A percentile compares a stretch with the other conserved stretches of the same genome.
phyloP scores from a whole-genome alignment of 805 yeast species.

The Spencermartinsiella europaea region DNA sequence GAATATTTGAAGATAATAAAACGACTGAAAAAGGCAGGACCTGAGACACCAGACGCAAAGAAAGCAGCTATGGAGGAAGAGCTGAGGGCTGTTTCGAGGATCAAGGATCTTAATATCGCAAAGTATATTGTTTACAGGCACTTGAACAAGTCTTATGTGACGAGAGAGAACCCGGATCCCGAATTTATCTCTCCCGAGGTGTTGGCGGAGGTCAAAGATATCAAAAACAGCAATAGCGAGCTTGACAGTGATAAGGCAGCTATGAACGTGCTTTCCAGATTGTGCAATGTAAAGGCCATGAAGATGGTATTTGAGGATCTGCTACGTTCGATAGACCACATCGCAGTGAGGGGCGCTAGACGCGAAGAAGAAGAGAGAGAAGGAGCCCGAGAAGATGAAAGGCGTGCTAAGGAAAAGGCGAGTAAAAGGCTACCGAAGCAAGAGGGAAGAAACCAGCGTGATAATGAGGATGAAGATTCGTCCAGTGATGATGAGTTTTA shows the following conservation, averaged over 20 bases:
- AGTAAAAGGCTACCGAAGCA: slow-evolving; percentile 13
- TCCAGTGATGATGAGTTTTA: not conserved
- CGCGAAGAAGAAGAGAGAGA: slow-evolving; percentile 5
- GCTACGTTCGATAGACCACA: slow-evolving; percentile 1
- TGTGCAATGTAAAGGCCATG: slow-evolving; percentile 19
- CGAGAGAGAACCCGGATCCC: not conserved
- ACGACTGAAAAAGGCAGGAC: slow-evolving; percentile 20
- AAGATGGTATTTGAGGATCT: slow-evolving; percentile 12
- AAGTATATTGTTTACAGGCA: slow-evolving; percentile 9
- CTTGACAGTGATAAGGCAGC: slow-evolving; percentile 4
- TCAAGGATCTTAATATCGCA: slow-evolving; percentile 21
- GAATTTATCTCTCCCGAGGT: not conserved
- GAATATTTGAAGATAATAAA: slow-evolving; percentile 32
- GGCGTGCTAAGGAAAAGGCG: slow-evolving; percentile 4
- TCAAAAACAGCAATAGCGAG: slow-evolving; percentile 5
- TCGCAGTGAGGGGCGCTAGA: slow-evolving; percentile 14
- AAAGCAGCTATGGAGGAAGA: slow-evolving; percentile 18
- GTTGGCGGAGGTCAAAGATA: not conserved
- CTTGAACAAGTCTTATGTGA: slow-evolving; percentile 16
- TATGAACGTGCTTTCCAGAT: slow-evolving; percentile 22
- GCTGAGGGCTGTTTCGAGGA: slow-evolving; percentile 16
- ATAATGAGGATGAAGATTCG: not conserved
- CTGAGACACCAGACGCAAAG: slow-evolving; percentile 8
- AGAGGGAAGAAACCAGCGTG: slow-evolving; percentile 12
- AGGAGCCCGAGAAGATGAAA: not conserved